Evolutionary conservation across 163 green algal species (phyloP).

Genomic region (Chlorella variabilis): DNA sequence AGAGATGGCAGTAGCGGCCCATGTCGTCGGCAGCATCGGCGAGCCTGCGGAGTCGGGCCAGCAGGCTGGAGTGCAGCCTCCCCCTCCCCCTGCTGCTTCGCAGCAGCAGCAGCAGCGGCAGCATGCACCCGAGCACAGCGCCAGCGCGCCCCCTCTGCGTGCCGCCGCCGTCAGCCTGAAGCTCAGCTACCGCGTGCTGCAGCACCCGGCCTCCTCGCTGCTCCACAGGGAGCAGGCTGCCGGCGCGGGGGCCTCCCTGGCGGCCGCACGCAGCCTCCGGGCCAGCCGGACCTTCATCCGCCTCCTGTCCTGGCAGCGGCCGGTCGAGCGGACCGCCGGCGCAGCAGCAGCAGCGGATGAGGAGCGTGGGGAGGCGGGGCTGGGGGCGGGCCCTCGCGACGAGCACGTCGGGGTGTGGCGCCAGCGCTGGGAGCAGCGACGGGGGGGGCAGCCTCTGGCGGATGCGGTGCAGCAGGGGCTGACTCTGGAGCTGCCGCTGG

Average conservation of each 20-base stretch:
- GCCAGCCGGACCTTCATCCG: neutral
- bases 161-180: neutral
- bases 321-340: too few relatives aligned
- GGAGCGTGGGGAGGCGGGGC: too few relatives aligned
- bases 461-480: neutral
- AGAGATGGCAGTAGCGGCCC: neutral
- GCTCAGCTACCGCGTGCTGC: constrained; percentile 7
- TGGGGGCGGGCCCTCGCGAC: neutral
- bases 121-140: neutral
- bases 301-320: constrained; percentile 5
- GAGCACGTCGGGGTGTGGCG: neutral
- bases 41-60: neutral
- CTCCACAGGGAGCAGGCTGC: neutral
- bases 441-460: neutral
- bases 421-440: too few relatives aligned
- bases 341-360: too few relatives aligned
- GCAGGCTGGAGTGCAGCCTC: neutral
- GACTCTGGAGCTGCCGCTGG: neutral
- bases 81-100: too few relatives aligned
- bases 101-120: neutral
- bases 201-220: neutral
- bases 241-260: neutral
- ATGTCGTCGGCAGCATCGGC: neutral
- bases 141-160: neutral
- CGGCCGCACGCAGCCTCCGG: neutral